Evolutionary conservation across 164 flowering plant genomes (phyloP), one percentile per base, ranked within the genome.

Genomic region (Sedum album): DNA sequence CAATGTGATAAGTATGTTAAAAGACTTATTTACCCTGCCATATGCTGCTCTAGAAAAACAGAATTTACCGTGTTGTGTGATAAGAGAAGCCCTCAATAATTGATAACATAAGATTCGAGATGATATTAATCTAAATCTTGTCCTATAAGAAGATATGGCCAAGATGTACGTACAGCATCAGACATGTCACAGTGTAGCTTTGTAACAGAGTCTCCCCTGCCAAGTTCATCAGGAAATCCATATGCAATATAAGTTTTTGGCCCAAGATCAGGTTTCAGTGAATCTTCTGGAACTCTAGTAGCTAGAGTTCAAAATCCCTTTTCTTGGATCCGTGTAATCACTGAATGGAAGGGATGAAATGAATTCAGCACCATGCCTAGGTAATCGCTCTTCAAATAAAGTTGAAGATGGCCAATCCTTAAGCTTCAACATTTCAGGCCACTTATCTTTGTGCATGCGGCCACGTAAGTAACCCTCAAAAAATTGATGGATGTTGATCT

Each of bases 391-490:
- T 55, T 82, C 91, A 79, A 90, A 83, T 49, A 73, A 74, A 80
- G 74, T 88, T 21, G 91, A 77, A 13, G 93, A 75, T 38, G 96
- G 93, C 93, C 96, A 90, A 69, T 90, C 96, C 77, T 90, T 88
- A 70, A 90, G 77, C 73, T 90, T 88, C 81, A 90, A 75, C 85
- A 90, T 86, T 77, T 83, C 89, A 25, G 96, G 96, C 96, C 91
- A 90, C 35, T 80, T 78, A 76, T 57, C 73, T 44, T 39, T 73
- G 68, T 86, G 84, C 77, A 64, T 76, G 57, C 96, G 88, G 44
- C 93, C 96, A 61, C 79, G 81, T 67, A 83, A 60, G 80, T 88
- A 90, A 66, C 96, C 93, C 75, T 64, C 78, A 71, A 90, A 90
- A 69, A 90, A 90, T 49, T 83, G 83, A 51, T 77, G 77, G 74